Base-by-base conservation (phyloP, 805 yeast species). In the Ogataea pignaliae region DNA sequence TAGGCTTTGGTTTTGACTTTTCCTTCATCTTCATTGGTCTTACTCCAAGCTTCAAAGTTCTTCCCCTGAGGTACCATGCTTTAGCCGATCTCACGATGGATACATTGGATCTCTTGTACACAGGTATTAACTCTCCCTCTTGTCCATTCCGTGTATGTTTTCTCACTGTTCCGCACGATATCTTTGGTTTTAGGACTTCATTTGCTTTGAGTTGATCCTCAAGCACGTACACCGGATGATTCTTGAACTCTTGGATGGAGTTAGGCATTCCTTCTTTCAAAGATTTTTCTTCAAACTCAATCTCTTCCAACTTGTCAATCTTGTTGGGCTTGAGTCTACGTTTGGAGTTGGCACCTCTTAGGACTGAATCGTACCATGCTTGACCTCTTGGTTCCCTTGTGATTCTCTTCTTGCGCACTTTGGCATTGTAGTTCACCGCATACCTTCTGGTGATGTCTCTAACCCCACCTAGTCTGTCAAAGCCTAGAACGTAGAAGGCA, bases 371-470 rank as follows among this genome's bases (percentile, higher is more conserved):
- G 60, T 77, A 88, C 96, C 96, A 88, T 15, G 59, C 54, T 15
- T 66, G 69, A 9, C 81, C 81, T 7, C 71, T 74, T 0, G 71
- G 71, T 10, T 81, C 81, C 44, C 78, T 71, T 0, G 85, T 78
- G 3, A 91, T 76, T 29, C 96, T 63, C 54, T 82, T 84, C 57
- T 82, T 85, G 15, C 90, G 70, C 0, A 87, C 81, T 53, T 84
- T 85, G 10, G 95, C 81, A 57, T 87, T 86, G 59, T 68, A 88
- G 51, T 70, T 71, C 36, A 72, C 77, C 1, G 88, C 75, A 63
- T 93, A 93, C 17, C 98, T 63, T 52, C 96, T 63, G 0, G 99
- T 91, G 3, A 93, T 85, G 61, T 93, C 99, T 50, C 82, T 71
- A 0, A 81, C 83, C 7, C 79, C 78, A 3, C 83, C 83, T 34